Conservation (phyloP, 192 early-diverging fungal species). For the Coemansia sp. region DNA sequence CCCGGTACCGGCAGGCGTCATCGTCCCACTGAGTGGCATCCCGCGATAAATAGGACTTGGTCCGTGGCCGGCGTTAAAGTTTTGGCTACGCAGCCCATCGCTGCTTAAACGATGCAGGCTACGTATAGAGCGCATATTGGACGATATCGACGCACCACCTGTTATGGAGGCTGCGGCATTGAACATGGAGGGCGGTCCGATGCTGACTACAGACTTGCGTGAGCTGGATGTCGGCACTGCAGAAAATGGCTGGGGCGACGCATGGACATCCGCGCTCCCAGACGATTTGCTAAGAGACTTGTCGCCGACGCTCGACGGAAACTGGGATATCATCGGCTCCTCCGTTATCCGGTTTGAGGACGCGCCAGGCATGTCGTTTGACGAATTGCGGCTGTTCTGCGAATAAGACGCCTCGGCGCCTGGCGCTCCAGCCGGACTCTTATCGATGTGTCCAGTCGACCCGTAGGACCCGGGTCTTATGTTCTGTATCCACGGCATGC, state of each 20-base stretch:
- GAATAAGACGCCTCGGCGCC: slow-evolving; percentile 9
- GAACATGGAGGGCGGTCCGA: slow-evolving; percentile 23
- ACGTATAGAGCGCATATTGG: slow-evolving; percentile 40
- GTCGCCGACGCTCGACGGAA: slow-evolving; percentile 17
- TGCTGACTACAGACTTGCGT: slow-evolving; percentile 22
- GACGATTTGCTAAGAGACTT: neutral
- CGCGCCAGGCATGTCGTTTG: neutral
- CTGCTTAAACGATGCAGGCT: slow-evolving; percentile 34
- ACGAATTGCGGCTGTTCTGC: slow-evolving; percentile 1
- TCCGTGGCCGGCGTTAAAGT: slow-evolving; percentile 18
- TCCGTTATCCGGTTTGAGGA: slow-evolving; percentile 9
- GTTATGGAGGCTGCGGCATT: slow-evolving; percentile 18
- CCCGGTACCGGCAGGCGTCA: slow-evolving; percentile 32
- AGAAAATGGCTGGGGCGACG: neutral
- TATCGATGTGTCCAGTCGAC: slow-evolving; percentile 19
- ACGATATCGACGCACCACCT: slow-evolving; percentile 28
- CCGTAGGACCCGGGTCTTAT: slow-evolving; percentile 17
- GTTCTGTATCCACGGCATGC: slow-evolving; percentile 32
- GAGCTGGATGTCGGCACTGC: slow-evolving; percentile 12
- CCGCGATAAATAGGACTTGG: slow-evolving; percentile 42
- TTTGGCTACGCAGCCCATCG: slow-evolving; percentile 34
- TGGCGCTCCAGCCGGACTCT: slow-evolving; percentile 19
- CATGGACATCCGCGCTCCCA: neutral
- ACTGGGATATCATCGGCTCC: slow-evolving; percentile 26
- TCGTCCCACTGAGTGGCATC: slow-evolving; percentile 24